Conservation (phyloP, 2,329 filamentous ascomycete species). For the Epichloe scottii region DNA sequence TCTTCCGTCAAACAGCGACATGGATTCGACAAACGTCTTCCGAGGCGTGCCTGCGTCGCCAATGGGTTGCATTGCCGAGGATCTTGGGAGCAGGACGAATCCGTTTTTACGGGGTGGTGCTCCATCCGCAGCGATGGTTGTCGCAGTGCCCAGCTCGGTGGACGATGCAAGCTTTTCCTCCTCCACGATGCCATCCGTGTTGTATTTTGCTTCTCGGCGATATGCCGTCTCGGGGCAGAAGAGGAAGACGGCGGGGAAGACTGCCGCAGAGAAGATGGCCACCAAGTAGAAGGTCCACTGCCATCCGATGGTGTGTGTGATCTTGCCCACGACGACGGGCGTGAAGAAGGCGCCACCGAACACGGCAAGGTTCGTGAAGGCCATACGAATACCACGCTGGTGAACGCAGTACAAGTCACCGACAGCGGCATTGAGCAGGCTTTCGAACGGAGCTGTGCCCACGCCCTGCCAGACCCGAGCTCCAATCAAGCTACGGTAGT, state of each 20-base stretch:
- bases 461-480: conserved; percentile 79
- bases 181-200: conserved; percentile 34
- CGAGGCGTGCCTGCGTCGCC: conserved; percentile 27
- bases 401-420: conserved; percentile 87
- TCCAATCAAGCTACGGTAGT: conserved; percentile 62
- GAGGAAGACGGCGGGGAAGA: conserved; percentile 60
- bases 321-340: conserved; percentile 81
- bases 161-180: conserved; percentile 11
- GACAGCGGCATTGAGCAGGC: conserved; percentile 75
- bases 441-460: conserved; percentile 79
- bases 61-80: conserved; percentile 21
- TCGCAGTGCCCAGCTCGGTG: neutral
- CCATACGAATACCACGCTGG: conserved; percentile 77
- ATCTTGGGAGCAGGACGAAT: conserved; percentile 21
- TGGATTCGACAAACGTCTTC: conserved; percentile 46
- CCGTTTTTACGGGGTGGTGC: conserved; percentile 7
- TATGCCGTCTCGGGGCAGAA: conserved; percentile 81
- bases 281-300: conserved; percentile 82
- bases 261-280: conserved; percentile 64
- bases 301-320: conserved; percentile 66
- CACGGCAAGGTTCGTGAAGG: conserved; percentile 50
- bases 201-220: conserved; percentile 50
- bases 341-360: conserved; percentile 52
- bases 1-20: conserved; percentile 66
- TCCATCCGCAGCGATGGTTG: conserved; percentile 1